These are phyloP conservation scores for Eucommia ulmoides DNA, from an alignment of 257 asterid genomes.

Conservation along the genomic window DNA sequence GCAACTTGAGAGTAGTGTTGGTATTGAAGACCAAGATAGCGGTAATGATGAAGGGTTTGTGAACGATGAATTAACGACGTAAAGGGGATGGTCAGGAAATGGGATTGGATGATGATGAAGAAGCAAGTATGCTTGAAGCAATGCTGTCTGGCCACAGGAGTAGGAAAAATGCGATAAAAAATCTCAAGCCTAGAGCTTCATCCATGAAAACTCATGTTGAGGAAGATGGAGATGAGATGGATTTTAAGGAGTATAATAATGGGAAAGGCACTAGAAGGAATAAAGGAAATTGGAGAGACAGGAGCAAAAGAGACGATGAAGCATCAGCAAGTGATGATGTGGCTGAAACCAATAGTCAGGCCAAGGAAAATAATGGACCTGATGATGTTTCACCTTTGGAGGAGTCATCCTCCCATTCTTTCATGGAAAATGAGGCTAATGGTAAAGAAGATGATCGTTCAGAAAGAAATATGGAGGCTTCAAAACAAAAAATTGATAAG, in stretches of 20 bases:
- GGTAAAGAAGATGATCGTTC: slow-evolving; percentile 24
- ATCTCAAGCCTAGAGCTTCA: slow-evolving; percentile 25
- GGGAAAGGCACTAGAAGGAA: slow-evolving; percentile 50
- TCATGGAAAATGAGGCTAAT: slow-evolving; percentile 23
- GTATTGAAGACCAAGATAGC: slow-evolving; percentile 28
- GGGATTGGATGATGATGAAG: slow-evolving; percentile 57
- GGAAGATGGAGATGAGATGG: slow-evolving; percentile 42
- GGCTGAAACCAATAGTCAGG: slow-evolving; percentile 15
- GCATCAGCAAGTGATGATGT: slow-evolving; percentile 16
- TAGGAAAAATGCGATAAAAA: slow-evolving; percentile 21
- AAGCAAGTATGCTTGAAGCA: slow-evolving; percentile 61
- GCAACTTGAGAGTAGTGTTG: slow-evolving; percentile 30
- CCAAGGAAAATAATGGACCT: slow-evolving; percentile 21
- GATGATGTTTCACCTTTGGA: slow-evolving; percentile 22
- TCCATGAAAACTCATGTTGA: slow-evolving; percentile 23
- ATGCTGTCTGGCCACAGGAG: slow-evolving; percentile 57
- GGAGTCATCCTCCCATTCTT: slow-evolving; percentile 26
- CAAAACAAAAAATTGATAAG: slow-evolving; percentile 27
- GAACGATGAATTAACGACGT: slow-evolving; percentile 17
- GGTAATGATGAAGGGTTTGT: slow-evolving; percentile 29
- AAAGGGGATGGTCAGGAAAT: slow-evolving; percentile 16
- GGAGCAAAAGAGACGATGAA: slow-evolving; percentile 35
- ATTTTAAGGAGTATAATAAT: slow-evolving; percentile 70
- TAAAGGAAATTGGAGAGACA: slow-evolving; percentile 55
- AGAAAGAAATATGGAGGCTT: slow-evolving; percentile 24